Evolutionary conservation across 768 basidiomycete species (phyloP).

Genomic region (Tricholoma flavovirens): DNA sequence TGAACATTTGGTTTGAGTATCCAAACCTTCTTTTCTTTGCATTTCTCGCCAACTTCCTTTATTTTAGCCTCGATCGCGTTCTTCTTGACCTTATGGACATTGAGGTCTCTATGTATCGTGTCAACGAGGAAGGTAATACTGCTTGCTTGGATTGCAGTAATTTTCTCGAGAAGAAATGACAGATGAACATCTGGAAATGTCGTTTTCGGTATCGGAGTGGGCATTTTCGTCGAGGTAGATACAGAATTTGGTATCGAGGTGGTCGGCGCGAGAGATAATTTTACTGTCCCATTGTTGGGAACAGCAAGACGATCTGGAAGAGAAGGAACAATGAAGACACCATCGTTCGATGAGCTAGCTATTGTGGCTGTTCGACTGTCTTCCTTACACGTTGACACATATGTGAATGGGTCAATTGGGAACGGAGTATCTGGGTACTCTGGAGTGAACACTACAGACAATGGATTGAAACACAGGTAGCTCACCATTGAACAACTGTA

Average conservation of each 20-base stretch:
- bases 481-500: slow-evolving; percentile 82
- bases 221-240: slow-evolving; percentile 24
- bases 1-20: slow-evolving; percentile 45
- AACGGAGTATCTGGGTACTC: slow-evolving; percentile 56
- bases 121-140: slow-evolving; percentile 68
- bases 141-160: slow-evolving; percentile 51
- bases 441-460: slow-evolving; percentile 2
- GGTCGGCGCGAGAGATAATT: slow-evolving; percentile 11
- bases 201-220: slow-evolving; percentile 39
- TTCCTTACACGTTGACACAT: slow-evolving; percentile 46
- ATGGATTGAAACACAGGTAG: slow-evolving; percentile 1
- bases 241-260: slow-evolving; percentile 8
- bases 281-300: slow-evolving; percentile 8
- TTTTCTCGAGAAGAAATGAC: slow-evolving; percentile 55
- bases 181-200: slow-evolving; percentile 67
- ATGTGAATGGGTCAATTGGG: slow-evolving; percentile 76
- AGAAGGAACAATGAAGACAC: slow-evolving; percentile 41
- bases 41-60: slow-evolving; percentile 70
- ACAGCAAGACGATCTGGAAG: slow-evolving; percentile 33
- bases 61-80: slow-evolving; percentile 80
- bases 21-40: slow-evolving; percentile 71
- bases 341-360: slow-evolving; percentile 15
- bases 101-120: slow-evolving; percentile 63
- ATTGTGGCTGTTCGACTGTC: slow-evolving; percentile 27
- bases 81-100: slow-evolving; percentile 71